Base-by-base conservation (phyloP, 768 basidiomycete species). In the Leucosporidium yakuticum region DNA sequence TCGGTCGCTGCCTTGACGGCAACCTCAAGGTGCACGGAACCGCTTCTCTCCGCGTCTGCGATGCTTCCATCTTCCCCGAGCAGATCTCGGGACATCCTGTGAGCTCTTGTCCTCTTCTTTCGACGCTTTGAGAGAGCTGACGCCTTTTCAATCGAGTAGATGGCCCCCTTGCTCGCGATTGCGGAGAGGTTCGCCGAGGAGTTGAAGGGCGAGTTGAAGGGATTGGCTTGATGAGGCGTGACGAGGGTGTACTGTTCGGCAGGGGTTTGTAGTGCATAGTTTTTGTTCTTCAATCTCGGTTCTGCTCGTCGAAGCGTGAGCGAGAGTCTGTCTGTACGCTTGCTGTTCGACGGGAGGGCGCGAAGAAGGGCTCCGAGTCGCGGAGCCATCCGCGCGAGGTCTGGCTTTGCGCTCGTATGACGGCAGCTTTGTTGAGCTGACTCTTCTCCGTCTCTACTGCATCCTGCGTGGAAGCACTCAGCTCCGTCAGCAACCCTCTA, bases 21-120 rank as follows among this genome's bases (percentile, higher is more conserved):
- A 11, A 44, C 17, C 58, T 71, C 4, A 44, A 20, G 21, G 68
- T 74, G 4, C 57, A 70, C 25, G 69, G 71, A 14, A 48, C 60
- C 8, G 0, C 19, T 1, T 65, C 67, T 21, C 49, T 74, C 39
- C 36, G 71, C n/a, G 50, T 74, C 15, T 72, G 70, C 55, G 73
- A 74, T 36, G 73, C 73, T 11, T 63, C 60, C 44, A 51, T 74
- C 20, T 74, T 74, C 65, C 70, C 70, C 25, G 73, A 74, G n/a
- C 21, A 62, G 12, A 51, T 74, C 19, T 54, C 48, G 1, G 73
- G 73, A 5, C 73, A 74, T 54, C 70, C 73, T 14, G 73, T 74
- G n/a, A 14, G 54, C 31, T n/a, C 19, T n/a, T 19, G 49, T 20
- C 5, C 15, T 32, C 20, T 31, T 20, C 31, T 5, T 11, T 32